Evolutionary conservation across 805 yeast species (phyloP).

Genomic region (Candida germanica): DNA sequence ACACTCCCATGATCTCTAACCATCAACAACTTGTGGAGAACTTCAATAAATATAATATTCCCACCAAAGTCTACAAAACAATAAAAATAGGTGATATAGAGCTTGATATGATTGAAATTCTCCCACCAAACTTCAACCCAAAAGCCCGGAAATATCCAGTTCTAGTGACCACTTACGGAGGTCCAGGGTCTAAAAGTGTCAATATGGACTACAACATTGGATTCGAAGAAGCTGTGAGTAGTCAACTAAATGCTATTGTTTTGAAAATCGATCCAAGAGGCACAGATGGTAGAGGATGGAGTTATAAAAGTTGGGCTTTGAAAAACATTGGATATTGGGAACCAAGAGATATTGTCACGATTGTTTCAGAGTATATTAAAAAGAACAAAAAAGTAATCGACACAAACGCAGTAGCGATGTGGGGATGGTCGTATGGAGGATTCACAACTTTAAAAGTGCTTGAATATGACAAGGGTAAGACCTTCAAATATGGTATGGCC

Average conservation of each 20-base stretch:
- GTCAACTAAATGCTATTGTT: constrained; percentile 58
- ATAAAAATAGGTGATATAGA: constrained; percentile 27
- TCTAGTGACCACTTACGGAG: constrained; percentile 70
- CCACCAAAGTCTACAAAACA: constrained; percentile 43
- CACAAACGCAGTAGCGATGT: constrained; percentile 55
- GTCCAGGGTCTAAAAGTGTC: constrained; percentile 72
- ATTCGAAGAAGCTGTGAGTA: constrained; percentile 58
- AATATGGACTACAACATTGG: constrained; percentile 45
- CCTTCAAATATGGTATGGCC: constrained; percentile 72
- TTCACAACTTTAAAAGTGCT: constrained; percentile 70
- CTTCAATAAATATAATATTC: constrained; percentile 44
- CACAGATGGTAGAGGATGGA: constrained; percentile 79
- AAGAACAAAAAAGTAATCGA: constrained; percentile 49
- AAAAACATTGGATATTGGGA: constrained; percentile 70
- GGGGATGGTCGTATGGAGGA: constrained; percentile 93
- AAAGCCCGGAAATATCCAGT: constrained; percentile 51
- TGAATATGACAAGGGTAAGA: constrained; percentile 59
- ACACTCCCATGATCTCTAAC: constrained; percentile 14
- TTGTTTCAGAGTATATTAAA: constrained; percentile 49
- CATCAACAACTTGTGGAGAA: constrained; percentile 9
- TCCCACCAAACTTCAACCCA: constrained; percentile 55
- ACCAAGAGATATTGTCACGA: constrained; percentile 60
- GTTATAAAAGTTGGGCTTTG: constrained; percentile 53
- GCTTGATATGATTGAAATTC: constrained; percentile 57
- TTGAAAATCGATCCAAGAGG: constrained; percentile 78